Percentiles rank a stretch among this genome's conserved stretches.
Evolutionary conservation across 2,329 filamentous ascomycete species (phyloP).

Genomic region (Colletotrichum agaves): DNA sequence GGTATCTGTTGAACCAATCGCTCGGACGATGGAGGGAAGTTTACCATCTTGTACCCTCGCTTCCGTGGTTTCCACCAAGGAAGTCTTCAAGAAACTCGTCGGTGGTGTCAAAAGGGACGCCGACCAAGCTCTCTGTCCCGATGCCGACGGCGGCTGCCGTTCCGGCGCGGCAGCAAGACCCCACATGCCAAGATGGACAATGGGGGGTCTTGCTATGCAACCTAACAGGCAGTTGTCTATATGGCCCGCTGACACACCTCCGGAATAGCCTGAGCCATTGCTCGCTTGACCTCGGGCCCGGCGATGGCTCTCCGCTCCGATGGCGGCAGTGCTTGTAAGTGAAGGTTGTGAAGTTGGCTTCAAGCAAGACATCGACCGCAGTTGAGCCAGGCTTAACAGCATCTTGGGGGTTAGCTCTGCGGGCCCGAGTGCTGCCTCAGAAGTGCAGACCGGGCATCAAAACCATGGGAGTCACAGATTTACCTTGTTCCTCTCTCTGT

Average conservation of each 20-base stretch:
- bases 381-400: too few relatives aligned
- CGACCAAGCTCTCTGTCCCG: background rate
- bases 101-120: background rate
- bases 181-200: slow-evolving; percentile 17
- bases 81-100: background rate
- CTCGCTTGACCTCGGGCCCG: background rate
- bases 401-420: too few relatives aligned
- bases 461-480: too few relatives aligned
- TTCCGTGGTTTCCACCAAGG: background rate
- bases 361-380: background rate
- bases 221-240: slow-evolving; percentile 10
- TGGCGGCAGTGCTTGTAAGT: background rate
- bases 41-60: background rate
- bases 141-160: slow-evolving; percentile 13
- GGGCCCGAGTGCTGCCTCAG: too few relatives aligned
- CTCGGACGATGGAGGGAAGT: background rate
- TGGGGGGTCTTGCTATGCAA: background rate
- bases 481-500: too few relatives aligned
- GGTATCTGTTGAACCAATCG: background rate
- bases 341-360: background rate
- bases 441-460: too few relatives aligned
- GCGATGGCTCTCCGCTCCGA: background rate
- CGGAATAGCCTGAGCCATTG: slow-evolving; percentile 9
- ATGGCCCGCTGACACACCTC: slow-evolving; percentile 9
- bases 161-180: background rate